Percentiles rank a stretch among this genome's conserved stretches.
phyloP scores from a whole-genome alignment of 202 grass and related monocot species.

The Panicum virgatum region DNA sequence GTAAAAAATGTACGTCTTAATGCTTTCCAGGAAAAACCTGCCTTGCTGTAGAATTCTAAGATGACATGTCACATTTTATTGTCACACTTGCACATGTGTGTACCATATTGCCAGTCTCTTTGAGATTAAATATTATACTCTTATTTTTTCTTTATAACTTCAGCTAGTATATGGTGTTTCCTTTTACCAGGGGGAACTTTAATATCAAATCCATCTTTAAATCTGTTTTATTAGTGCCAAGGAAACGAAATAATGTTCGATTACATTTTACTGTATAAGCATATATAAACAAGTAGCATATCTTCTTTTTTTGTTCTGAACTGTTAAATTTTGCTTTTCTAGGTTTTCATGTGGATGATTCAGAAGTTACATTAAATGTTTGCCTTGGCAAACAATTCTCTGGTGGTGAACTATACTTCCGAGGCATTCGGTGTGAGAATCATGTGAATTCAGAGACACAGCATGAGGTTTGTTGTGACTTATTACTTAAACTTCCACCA shows the following conservation, averaged over 20 bases:
- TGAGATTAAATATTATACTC: conserved; percentile 9
- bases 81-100: not conserved
- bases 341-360: conserved; percentile 99
- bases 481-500: not conserved
- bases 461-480: conserved; percentile 62
- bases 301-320: conserved; percentile 39
- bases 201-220: not conserved
- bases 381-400: conserved; percentile 95
- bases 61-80: not conserved
- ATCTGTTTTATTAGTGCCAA: not conserved
- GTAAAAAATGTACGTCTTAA: not conserved
- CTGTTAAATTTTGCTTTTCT: conserved; percentile 4
- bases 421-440: conserved; percentile 93
- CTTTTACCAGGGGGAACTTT: not conserved
- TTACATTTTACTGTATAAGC: conserved; percentile 11
- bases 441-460: conserved; percentile 93
- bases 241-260: conserved; percentile 23
- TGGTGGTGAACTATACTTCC: conserved; percentile 95
- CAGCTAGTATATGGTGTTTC: not conserved
- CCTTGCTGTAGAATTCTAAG: not conserved
- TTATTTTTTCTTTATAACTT: conserved; percentile 11
- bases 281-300: not conserved
- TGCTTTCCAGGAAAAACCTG: not conserved
- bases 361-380: conserved; percentile 96
- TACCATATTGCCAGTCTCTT: not conserved